Conservation (phyloP, 345 rosid species). For the Hibiscus syriacus region DNA sequence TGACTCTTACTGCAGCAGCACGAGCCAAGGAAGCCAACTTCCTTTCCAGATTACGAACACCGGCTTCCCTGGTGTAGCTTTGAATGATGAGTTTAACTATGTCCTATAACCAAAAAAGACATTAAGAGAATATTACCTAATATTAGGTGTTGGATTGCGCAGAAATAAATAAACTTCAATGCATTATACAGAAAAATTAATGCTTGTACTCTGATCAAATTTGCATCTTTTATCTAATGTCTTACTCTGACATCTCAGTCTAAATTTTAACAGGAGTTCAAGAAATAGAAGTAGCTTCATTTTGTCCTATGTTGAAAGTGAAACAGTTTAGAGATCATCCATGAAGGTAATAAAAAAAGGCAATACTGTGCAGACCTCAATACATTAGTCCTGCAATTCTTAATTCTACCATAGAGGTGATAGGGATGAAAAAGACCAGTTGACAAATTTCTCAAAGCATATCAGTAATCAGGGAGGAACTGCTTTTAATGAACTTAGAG, state of each 20-base stretch:
- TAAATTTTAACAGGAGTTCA: not conserved
- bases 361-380: not conserved
- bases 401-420: not conserved
- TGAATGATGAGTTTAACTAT: constrained; percentile 80
- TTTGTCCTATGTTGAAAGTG: not conserved
- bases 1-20: constrained; percentile 92
- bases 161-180: not conserved
- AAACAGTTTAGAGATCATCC: constrained; percentile 3
- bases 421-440: not conserved
- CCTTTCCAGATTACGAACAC: constrained; percentile 86
- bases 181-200: not conserved
- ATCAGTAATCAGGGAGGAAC: not conserved
- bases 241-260: not conserved
- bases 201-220: not conserved
- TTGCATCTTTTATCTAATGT: not conserved
- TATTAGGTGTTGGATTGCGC: not conserved
- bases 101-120: constrained; percentile 35
- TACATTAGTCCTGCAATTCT: not conserved
- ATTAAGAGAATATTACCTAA: not conserved
- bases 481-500: not conserved
- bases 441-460: not conserved
- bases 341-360: not conserved
- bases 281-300: not conserved
- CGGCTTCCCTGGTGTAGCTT: constrained; percentile 97
- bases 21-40: constrained; percentile 94